Base-by-base conservation (phyloP, 2,329 filamentous ascomycete species). In the Thelonectria rubi region DNA sequence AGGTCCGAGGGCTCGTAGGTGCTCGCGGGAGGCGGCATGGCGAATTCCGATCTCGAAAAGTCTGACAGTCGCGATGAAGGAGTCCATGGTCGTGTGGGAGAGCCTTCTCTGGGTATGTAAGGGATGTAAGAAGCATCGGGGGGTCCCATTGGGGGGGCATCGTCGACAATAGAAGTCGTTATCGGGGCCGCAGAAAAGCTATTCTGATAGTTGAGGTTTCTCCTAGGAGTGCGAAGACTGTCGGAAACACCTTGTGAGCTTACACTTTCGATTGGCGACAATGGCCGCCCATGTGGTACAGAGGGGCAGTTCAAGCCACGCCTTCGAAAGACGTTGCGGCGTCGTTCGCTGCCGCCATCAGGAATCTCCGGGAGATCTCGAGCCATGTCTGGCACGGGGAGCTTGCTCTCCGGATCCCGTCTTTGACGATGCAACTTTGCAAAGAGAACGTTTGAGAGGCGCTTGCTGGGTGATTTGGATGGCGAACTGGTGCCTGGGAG, bases 1-100 rank as follows among this genome's bases (percentile, higher is more conserved):
- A 98, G 79, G 69, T 97, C 94, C 20, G 89, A 84, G 0, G 93
- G 92, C 76, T 98, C 95, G 76, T 95, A 98, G 4, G 88, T 84
- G 21, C 90, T 81, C 1, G 88, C 86, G 1, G 91, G 86, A 3
- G 92, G 89, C 9, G 91, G 91, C 53, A 91, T 85, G 26, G 84
- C 77, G 10, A 71, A 51, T n/a, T 71, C 69, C 3, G 69, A 71
- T 40, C 67, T 68, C 18, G 84, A 77, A 77, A 91, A 92, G 63
- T 70, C 68, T 10, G 79, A 80, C 55, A 76, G 73, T 49, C 76
- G 72, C 61, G 80, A 79, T 15, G 83, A 82, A 0, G 86, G 85
- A 1, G 84, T 83, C 85, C 86, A 91, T 2, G 86, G 81, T 58
- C 86, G 80, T 1, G 84, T 83, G 1, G 86, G 86, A 6, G 88